A percentile compares a stretch with the other conserved stretches of the same genome.
Conservation (phyloP, 2,329 filamentous ascomycete species). For the Claviceps monticola region DNA sequence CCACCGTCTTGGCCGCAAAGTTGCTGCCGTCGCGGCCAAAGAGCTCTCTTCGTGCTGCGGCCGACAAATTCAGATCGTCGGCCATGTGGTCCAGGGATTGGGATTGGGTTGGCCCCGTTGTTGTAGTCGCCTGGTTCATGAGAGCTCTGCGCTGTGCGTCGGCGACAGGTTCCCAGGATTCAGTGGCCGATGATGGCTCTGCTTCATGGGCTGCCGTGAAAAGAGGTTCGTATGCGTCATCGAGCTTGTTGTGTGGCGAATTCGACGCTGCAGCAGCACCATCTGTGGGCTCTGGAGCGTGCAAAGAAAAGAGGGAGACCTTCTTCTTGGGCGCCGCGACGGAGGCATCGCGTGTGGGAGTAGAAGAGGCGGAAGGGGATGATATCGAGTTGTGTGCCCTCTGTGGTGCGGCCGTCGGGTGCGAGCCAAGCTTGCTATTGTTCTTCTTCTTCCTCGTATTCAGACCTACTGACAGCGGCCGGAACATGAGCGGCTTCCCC, state of each 20-base stretch:
- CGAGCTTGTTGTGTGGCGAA: slow-evolving; percentile 9
- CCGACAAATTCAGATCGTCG: slow-evolving; percentile 63
- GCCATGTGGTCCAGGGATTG: slow-evolving; percentile 60
- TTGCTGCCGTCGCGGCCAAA: slow-evolving; percentile 54
- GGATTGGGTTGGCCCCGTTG: slow-evolving; percentile 30
- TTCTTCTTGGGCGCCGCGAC: slow-evolving; percentile 35
- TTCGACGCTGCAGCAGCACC: slow-evolving; percentile 9
- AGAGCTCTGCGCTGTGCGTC: slow-evolving; percentile 10
- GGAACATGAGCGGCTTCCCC: slow-evolving; percentile 77
- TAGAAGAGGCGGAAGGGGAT: background rate
- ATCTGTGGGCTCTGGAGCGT: slow-evolving; percentile 24
- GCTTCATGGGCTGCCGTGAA: slow-evolving; percentile 24
- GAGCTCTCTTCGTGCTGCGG: slow-evolving; percentile 64
- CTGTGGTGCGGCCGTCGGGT: slow-evolving; percentile 3
- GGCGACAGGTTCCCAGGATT: no score
- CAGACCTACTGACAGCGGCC: slow-evolving; percentile 70
- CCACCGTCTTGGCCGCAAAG: slow-evolving; percentile 40
- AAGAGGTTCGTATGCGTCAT: slow-evolving; percentile 34
- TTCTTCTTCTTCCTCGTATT: slow-evolving; percentile 53
- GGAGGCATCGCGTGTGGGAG: slow-evolving; percentile 3
- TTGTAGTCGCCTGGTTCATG: slow-evolving; percentile 15
- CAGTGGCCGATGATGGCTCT: background rate
- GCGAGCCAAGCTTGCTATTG: slow-evolving; percentile 7
- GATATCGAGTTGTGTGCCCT: slow-evolving; percentile 7
- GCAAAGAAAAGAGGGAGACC: slow-evolving; percentile 56